These are phyloP conservation scores for Pythium apleroticum DNA, from an alignment of 352 stramenopile species.

Conservation along the genomic window DNA sequence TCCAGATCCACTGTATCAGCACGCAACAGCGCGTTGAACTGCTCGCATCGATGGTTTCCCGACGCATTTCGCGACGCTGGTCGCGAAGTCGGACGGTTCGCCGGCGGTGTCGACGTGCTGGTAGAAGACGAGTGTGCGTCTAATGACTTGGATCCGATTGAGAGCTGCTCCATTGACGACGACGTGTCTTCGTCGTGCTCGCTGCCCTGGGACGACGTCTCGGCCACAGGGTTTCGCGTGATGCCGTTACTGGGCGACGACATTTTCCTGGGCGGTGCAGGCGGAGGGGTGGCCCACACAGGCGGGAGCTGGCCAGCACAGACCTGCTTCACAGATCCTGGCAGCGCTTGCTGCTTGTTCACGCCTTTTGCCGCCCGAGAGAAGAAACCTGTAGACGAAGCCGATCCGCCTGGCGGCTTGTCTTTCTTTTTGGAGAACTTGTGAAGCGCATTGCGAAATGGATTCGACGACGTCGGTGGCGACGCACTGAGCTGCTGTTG, in stretches of 20 bases:
- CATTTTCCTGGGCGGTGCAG: conserved; percentile 42
- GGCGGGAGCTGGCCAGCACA: conserved; percentile 68
- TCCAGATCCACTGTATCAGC: conserved; percentile 88
- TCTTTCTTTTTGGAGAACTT: conserved; percentile 86
- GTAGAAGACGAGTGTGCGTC: conserved; percentile 8
- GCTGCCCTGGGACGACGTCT: conserved; percentile 20
- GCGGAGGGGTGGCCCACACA: conserved; percentile 70
- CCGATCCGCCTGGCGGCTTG: conserved; percentile 20
- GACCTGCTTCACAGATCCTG: conserved; percentile 75
- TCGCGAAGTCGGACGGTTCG: conserved; percentile 5
- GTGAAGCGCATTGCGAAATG: conserved; percentile 76
- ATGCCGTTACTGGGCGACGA: conserved; percentile 24
- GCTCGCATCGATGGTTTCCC: conserved; percentile 66
- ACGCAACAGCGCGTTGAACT: conserved; percentile 68
- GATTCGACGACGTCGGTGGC: conserved; percentile 48
- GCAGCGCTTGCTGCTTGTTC: conserved; percentile 47
- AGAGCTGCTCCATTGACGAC: conserved; percentile 20
- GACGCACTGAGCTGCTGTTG: conserved; percentile 9
- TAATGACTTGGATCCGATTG: conserved; percentile 24
- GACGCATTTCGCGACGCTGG: conserved; percentile 58
- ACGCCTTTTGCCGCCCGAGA: conserved; percentile 38
- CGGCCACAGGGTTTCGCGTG: conserved; percentile 8
- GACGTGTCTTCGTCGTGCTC: conserved; percentile 28
- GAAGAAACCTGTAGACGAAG: conserved; percentile 70
- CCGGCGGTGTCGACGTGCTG: background rate